phyloP scores from a whole-genome alignment of 2,329 filamentous ascomycete genomes.

The Tolypocladium paradoxum region DNA sequence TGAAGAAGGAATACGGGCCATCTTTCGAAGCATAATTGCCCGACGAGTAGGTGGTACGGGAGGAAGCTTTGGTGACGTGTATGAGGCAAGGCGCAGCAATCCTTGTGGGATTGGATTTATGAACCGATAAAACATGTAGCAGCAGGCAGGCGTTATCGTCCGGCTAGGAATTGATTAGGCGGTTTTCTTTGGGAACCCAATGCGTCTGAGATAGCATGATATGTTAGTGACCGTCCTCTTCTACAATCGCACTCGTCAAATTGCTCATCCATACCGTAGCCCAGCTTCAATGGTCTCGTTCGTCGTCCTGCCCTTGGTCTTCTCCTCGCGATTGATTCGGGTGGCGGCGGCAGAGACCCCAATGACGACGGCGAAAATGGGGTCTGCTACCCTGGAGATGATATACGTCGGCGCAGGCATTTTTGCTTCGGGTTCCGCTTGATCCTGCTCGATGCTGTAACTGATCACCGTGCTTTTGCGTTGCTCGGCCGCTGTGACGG shows the following conservation, averaged over 20 bases:
- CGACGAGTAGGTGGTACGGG: not conserved
- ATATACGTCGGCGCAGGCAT: constrained; percentile 49
- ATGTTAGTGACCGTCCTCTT: not conserved
- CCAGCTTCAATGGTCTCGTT: constrained; percentile 37
- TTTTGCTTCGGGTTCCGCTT: not conserved
- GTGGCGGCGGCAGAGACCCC: constrained; percentile 43
- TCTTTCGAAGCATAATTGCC: constrained; percentile 26
- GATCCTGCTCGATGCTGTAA: not conserved
- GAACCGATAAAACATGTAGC: not conserved
- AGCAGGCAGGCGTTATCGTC: not conserved
- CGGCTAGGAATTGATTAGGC: constrained; percentile 2
- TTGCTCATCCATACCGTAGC: constrained; percentile 24
- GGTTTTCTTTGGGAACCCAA: constrained; percentile 15
- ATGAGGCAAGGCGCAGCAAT: not conserved
- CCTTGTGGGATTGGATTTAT: not conserved
- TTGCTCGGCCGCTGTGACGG: not conserved
- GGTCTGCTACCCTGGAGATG: constrained; percentile 47
- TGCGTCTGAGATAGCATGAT: constrained; percentile 13
- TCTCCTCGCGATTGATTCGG: constrained; percentile 50
- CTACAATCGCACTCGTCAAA: not conserved
- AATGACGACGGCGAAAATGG: constrained; percentile 47
- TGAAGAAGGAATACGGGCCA: constrained; percentile 57
- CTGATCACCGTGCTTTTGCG: not conserved
- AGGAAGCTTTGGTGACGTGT: not conserved
- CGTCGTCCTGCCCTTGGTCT: constrained; percentile 43